Conservation (phyloP, 1,284 basidiomycete species). For the Bjerkandera adusta region DNA sequence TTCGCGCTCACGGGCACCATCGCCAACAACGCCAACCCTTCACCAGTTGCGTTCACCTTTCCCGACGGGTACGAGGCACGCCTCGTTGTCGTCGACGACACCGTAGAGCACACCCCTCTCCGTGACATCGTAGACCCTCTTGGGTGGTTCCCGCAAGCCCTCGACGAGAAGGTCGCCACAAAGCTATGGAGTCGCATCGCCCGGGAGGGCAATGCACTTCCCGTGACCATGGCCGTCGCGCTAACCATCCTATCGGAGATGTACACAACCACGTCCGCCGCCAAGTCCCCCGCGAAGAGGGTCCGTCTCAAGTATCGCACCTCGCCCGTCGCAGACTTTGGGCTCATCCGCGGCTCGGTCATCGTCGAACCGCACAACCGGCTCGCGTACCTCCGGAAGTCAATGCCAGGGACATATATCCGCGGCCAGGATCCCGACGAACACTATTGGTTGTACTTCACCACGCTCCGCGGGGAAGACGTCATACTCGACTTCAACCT, state of each 20-base stretch:
- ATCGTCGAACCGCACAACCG: constrained; percentile 32
- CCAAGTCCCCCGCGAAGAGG: constrained; percentile 20
- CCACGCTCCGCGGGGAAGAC: constrained; percentile 38
- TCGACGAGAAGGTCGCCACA: constrained; percentile 22
- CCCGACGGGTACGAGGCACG: constrained; percentile 32
- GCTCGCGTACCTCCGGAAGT: constrained; percentile 32
- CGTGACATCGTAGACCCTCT: background rate
- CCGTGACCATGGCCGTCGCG: constrained; percentile 32
- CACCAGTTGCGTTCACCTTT: constrained; percentile 18
- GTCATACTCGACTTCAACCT: constrained; percentile 37
- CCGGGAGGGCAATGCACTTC: constrained; percentile 33
- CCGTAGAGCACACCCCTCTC: background rate
- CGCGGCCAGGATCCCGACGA: constrained; percentile 39
- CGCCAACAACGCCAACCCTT: constrained; percentile 35
- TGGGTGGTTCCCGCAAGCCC: constrained; percentile 31
- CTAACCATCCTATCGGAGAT: constrained; percentile 36
- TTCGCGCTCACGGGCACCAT: constrained; percentile 33
- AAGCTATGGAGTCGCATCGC: constrained; percentile 34
- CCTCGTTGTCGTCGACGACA: constrained; percentile 35
- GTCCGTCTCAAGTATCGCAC: constrained; percentile 35
- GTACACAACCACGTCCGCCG: constrained; percentile 35
- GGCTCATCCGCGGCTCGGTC: constrained; percentile 35
- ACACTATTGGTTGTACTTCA: constrained; percentile 50
- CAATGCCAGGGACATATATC: background rate
- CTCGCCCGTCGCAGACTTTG: constrained; percentile 42